These are phyloP conservation scores for Dioszegia aurantiaca DNA, from an alignment of 768 basidiomycete genomes.

Conservation along the genomic window DNA sequence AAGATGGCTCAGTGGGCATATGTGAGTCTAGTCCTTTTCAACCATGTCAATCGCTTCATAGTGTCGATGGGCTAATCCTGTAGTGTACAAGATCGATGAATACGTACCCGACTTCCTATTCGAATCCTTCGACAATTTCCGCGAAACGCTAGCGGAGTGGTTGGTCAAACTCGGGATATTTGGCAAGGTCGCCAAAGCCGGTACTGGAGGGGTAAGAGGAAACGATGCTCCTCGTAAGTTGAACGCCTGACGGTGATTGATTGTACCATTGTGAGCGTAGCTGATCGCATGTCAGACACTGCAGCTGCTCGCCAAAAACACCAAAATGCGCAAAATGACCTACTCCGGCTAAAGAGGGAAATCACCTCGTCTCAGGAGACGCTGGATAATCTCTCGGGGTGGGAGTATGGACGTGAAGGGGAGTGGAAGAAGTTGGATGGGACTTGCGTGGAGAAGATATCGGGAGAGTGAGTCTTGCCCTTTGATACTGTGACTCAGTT, in stretches of 20 bases:
- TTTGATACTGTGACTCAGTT: too few relatives aligned
- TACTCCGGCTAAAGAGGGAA: constrained; percentile 62
- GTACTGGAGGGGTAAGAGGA: constrained; percentile 8
- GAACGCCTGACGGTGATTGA: too few relatives aligned
- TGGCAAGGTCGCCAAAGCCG: constrained; percentile 29
- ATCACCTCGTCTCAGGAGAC: constrained; percentile 56
- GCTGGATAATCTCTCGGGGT: constrained; percentile 63
- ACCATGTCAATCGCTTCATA: too few relatives aligned
- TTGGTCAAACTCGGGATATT: constrained; percentile 66
- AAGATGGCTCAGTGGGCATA: constrained; percentile 53
- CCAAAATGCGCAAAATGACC: constrained; percentile 57
- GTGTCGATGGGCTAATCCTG: not conserved
- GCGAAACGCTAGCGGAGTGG: constrained; percentile 62
- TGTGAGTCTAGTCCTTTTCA: constrained; percentile 57
- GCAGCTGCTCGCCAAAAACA: constrained; percentile 48
- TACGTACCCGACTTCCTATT: constrained; percentile 81
- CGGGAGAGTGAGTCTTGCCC: constrained; percentile 90
- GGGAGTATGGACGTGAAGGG: constrained; percentile 68
- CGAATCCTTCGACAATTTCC: constrained; percentile 69
- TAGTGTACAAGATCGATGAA: constrained; percentile 74
- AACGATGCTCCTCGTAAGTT: constrained; percentile 17
- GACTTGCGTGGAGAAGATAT: constrained; percentile 72
- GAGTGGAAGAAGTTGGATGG: constrained; percentile 96
- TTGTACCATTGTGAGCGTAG: too few relatives aligned
- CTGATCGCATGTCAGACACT: constrained; percentile 37